phyloP scores from a whole-genome alignment of 768 basidiomycete species.

The Suillus bovinus region DNA sequence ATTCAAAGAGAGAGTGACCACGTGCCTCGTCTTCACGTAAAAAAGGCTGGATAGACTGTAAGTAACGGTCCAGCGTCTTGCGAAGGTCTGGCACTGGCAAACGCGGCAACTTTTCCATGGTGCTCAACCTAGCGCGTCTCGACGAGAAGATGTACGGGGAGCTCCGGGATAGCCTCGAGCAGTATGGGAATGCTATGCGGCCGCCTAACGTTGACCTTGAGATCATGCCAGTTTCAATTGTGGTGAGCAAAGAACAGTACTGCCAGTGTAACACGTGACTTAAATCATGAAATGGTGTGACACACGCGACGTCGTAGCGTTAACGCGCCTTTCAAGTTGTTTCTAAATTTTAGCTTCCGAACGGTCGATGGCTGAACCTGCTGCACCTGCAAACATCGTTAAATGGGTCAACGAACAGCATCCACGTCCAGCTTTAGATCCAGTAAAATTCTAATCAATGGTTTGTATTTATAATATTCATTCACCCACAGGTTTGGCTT shows the following conservation, averaged over 20 bases:
- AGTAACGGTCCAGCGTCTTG: conserved; percentile 74
- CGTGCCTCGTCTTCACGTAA: conserved; percentile 71
- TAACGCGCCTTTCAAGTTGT: background rate
- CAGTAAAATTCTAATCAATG: conserved; percentile 37
- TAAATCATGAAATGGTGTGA: no score
- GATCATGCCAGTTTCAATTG: background rate
- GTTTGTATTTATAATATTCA: conserved; percentile 4
- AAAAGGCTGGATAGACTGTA: conserved; percentile 77
- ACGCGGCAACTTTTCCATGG: conserved; percentile 48
- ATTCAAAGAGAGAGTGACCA: conserved; percentile 51
- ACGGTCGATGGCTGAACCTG: conserved; percentile 25
- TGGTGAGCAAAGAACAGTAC: background rate
- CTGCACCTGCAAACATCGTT: conserved; percentile 33
- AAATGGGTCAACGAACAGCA: conserved; percentile 59
- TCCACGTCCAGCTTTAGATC: conserved; percentile 63
- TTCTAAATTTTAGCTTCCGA: background rate
- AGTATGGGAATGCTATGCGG: background rate
- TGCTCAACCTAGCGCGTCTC: background rate
- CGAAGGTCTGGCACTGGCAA: conserved; percentile 82
- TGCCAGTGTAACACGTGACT: background rate
- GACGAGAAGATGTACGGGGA: background rate
- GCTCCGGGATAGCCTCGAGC: background rate
- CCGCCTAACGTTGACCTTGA: background rate
- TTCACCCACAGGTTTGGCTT: conserved; percentile 67
- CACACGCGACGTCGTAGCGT: background rate